A percentile compares a stretch with the other conserved stretches of the same genome.
Conservation (phyloP, 2,329 filamentous ascomycete genomes). For the Onygenales sp. region DNA sequence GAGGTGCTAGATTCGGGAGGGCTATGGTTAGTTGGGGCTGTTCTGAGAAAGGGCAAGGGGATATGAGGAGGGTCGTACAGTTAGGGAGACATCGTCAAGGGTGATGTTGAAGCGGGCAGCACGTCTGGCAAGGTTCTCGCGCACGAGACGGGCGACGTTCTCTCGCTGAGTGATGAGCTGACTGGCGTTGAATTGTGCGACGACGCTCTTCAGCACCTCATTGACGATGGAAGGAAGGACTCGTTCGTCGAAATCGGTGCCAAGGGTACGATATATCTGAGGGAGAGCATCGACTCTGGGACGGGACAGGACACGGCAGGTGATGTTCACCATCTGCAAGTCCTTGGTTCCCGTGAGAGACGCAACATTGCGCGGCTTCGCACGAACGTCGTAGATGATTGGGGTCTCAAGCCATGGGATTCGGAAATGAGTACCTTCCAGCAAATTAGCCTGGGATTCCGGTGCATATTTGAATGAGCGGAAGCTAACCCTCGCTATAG, state of each 20-base stretch:
- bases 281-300: conserved; percentile 81
- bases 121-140: conserved; percentile 83
- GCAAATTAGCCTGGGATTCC: background rate
- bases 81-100: conserved; percentile 93
- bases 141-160: conserved; percentile 81
- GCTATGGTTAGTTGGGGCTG: conserved; percentile 8
- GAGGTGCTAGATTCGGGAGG: conserved; percentile 41
- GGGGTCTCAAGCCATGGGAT: conserved; percentile 98
- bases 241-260: conserved; percentile 92
- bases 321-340: conserved; percentile 99
- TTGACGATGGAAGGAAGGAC: conserved; percentile 97
- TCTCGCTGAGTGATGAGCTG: conserved; percentile 99
- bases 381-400: conserved; percentile 94
- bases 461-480: background rate
- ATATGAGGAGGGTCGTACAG: conserved; percentile 46
- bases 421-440: conserved; percentile 74
- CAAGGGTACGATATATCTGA: conserved; percentile 93
- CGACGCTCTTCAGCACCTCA: conserved; percentile 96
- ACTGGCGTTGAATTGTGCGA: conserved; percentile 96
- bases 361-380: conserved; percentile 91
- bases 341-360: conserved; percentile 98
- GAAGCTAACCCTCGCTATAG: conserved; percentile 69
- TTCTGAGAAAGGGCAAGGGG: background rate
- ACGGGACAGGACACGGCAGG: conserved; percentile 93
- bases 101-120: conserved; percentile 96